phyloP scores from a whole-genome alignment of 179 eudicot genomes.

The Carnegiea gigantea region DNA sequence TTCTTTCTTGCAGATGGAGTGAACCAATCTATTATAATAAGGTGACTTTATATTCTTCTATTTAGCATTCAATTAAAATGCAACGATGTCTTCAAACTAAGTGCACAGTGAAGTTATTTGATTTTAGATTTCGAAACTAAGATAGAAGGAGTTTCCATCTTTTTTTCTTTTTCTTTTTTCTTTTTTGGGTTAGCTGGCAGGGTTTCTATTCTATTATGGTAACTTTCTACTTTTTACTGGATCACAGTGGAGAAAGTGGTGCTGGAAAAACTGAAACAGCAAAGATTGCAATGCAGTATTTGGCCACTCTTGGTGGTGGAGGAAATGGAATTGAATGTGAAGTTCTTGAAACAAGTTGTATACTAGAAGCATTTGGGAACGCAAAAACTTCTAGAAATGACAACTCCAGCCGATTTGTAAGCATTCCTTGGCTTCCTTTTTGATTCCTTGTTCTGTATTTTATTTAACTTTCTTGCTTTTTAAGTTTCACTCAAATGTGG shows the following conservation, averaged over 20 bases:
- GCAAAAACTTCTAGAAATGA: conserved; percentile 87
- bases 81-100: not conserved
- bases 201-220: not conserved
- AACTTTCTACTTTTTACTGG: conserved; percentile 14
- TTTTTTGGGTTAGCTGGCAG: not conserved
- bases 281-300: conserved; percentile 84
- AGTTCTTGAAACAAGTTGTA: conserved; percentile 69
- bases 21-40: conserved; percentile 85
- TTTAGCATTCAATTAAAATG: not conserved
- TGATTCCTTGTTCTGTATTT: not conserved
- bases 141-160: not conserved
- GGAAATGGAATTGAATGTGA: conserved; percentile 59
- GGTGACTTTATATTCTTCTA: conserved; percentile 45
- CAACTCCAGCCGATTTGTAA: conserved; percentile 90
- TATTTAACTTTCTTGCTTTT: not conserved
- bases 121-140: not conserved
- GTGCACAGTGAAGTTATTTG: conserved; percentile 6
- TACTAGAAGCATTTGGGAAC: conserved; percentile 94
- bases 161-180: not conserved
- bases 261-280: conserved; percentile 99
- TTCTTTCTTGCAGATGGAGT: conserved; percentile 62
- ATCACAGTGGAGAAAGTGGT: conserved; percentile 94
- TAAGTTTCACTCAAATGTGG: not conserved
- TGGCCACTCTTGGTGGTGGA: conserved; percentile 82
- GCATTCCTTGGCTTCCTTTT: conserved; percentile 17